Evolutionary conservation across 805 yeast genomes (phyloP), one percentile per base, ranked within the genome.

Genomic region (Wickerhamomyces ciferrii): DNA sequence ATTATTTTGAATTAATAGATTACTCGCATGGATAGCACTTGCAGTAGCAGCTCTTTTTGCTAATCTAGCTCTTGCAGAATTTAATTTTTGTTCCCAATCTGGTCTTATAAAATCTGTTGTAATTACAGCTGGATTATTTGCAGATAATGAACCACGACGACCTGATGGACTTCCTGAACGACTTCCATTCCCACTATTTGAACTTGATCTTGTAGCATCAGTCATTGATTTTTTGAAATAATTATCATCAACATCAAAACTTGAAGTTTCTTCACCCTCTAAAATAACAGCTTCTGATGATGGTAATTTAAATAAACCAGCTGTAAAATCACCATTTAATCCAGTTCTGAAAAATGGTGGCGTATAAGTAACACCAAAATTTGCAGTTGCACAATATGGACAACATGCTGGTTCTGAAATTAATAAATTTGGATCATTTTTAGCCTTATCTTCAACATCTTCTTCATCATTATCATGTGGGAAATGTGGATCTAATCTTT

Each of bases 31-130:
- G 36, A 92, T 78, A 0, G 96, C 96, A 31, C 88, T 87, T 0
- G 98, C 98, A 14, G 96, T 88, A 0, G 97, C 97, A 0, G 97
- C 83, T 57, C 89, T 76, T 48, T 96, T 76, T 0, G 96, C 96
- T 32, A 89, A 68, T 53, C 83, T 83, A 48, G 83, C 75, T 43
- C 91, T 76, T 5, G 96, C 96, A 43, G 79, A 73, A 9, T 75
- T 71, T 42, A 92, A 74, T 52, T 81, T 85, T 18, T 72, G 66
- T 56, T 87, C 90, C 99, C 99, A 92, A 59, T 88, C 96, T 1
- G 99, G 98, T 43, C 97, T 74, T 38, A 92, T 87, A 51, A 65
- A 68, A 66, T 92, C 99, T 10, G 89, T 79, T 0, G 92, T 82
- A 23, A 90, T 74, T 5, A 87, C 96, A 13, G 75, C 76, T 5